These are phyloP conservation scores for Leccinum disarticulatum DNA, from an alignment of 768 basidiomycete genomes.

Conservation along the genomic window DNA sequence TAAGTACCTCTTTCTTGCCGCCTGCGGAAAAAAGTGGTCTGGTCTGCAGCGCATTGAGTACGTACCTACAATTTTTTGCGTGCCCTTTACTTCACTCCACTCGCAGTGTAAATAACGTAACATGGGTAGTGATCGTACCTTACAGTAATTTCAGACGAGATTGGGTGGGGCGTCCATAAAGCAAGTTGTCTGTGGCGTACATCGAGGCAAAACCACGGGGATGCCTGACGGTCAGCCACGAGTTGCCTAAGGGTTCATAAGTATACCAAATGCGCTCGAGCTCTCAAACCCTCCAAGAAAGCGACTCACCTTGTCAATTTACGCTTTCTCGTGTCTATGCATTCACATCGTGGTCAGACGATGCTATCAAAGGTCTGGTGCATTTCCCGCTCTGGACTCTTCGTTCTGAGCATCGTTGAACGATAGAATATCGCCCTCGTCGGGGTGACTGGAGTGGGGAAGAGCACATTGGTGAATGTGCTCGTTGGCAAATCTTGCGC, in stretches of 20 bases:
- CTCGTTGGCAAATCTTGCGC: constrained; percentile 3
- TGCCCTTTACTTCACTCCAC: background rate
- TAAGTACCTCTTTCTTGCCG: background rate
- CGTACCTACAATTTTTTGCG: background rate
- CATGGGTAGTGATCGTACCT: background rate
- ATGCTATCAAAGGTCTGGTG: constrained; percentile 8
- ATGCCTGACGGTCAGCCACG: constrained; percentile 4
- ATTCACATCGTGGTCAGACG: background rate
- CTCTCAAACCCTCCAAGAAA: background rate
- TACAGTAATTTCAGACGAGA: background rate
- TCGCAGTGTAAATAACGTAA: background rate
- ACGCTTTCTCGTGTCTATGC: background rate
- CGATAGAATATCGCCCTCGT: constrained; percentile 12
- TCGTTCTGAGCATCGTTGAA: background rate
- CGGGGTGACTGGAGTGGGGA: constrained; percentile 15
- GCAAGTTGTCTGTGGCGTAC: constrained; percentile 1
- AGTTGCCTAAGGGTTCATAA: background rate
- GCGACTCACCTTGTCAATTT: background rate
- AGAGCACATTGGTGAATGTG: constrained; percentile 20
- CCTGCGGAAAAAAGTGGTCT: background rate
- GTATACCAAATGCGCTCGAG: background rate
- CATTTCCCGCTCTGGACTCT: background rate
- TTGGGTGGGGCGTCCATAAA: background rate
- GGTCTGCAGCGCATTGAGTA: background rate
- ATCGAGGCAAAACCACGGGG: constrained; percentile 1